Conservation (phyloP, 345 rosid genomes). For the Bruguiera parviflora region DNA sequence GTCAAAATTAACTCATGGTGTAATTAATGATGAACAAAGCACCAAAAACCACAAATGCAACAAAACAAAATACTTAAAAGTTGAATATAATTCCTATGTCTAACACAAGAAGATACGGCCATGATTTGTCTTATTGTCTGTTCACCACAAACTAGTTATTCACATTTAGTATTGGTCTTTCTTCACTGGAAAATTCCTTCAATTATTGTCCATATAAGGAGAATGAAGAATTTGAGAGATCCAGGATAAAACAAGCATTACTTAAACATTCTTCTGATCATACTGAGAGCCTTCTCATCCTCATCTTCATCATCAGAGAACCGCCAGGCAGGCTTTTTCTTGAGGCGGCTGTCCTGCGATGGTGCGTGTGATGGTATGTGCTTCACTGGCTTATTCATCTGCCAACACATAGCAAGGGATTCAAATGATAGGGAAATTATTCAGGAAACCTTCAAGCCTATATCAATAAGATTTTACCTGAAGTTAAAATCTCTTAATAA, state of each 20-base stretch:
- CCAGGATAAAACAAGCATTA: neutral
- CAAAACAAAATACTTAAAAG: no score
- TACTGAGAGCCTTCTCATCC: conserved; percentile 39
- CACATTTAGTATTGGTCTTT: no score
- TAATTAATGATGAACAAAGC: no score
- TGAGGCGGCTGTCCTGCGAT: conserved; percentile 36
- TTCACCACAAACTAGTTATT: no score
- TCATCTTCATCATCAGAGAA: conserved; percentile 39
- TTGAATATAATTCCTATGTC: no score
- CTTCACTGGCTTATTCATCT: conserved; percentile 39
- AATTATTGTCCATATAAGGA: neutral
- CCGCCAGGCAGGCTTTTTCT: conserved; percentile 46
- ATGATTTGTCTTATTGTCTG: no score
- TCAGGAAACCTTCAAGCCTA: neutral
- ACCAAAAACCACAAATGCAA: no score
- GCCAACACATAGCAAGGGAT: conserved; percentile 16
- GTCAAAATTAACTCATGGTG: no score
- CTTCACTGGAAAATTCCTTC: neutral
- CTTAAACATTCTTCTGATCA: conserved; percentile 55
- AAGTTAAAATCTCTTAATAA: conserved; percentile 17
- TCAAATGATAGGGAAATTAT: neutral
- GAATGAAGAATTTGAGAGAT: neutral
- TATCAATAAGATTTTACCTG: no score
- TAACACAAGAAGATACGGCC: no score
- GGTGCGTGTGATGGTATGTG: conserved; percentile 34